Evolutionary conservation across 371 early-diverging fungal species (phyloP).

Genomic region (Batrachochytrium dendrobatidis): DNA sequence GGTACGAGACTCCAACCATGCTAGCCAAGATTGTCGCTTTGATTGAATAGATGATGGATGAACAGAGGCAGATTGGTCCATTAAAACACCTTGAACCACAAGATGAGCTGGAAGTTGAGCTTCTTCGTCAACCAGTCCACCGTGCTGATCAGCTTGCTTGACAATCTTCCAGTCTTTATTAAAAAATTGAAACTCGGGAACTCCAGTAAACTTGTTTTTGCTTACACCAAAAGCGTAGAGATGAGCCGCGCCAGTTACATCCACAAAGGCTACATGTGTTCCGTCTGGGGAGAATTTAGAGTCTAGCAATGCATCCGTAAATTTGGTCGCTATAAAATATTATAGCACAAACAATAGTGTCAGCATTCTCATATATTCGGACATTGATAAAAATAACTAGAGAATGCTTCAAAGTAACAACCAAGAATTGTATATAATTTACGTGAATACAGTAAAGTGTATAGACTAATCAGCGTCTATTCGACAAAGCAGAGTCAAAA

Average conservation of each 20-base stretch:
- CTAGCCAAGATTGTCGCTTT: neutral
- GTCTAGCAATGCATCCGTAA: conserved; percentile 27
- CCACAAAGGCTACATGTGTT: conserved; percentile 13
- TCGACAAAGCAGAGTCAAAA: neutral
- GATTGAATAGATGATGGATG: neutral
- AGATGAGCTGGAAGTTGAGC: conserved; percentile 62
- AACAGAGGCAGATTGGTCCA: conserved; percentile 20
- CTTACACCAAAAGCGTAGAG: too few species aligned
- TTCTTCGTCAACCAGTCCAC: conserved; percentile 63
- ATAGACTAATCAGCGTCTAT: neutral
- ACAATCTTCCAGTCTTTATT: conserved; percentile 62
- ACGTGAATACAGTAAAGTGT: too few species aligned
- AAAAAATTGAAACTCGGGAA: conserved; percentile 63
- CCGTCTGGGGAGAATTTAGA: conserved; percentile 53
- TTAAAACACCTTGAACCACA: conserved; percentile 51
- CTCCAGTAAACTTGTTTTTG: too few species aligned
- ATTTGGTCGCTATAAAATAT: conserved; percentile 9
- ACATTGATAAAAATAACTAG: too few species aligned
- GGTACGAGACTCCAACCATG: neutral
- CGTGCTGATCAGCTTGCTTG: conserved; percentile 50
- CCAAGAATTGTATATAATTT: too few species aligned
- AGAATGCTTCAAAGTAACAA: too few species aligned
- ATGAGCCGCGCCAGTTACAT: conserved; percentile 15
- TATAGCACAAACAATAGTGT: neutral
- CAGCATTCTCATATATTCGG: too few species aligned